Conservation (phyloP, 2,329 filamentous ascomycete genomes). For the Fusarium abutilonis region DNA sequence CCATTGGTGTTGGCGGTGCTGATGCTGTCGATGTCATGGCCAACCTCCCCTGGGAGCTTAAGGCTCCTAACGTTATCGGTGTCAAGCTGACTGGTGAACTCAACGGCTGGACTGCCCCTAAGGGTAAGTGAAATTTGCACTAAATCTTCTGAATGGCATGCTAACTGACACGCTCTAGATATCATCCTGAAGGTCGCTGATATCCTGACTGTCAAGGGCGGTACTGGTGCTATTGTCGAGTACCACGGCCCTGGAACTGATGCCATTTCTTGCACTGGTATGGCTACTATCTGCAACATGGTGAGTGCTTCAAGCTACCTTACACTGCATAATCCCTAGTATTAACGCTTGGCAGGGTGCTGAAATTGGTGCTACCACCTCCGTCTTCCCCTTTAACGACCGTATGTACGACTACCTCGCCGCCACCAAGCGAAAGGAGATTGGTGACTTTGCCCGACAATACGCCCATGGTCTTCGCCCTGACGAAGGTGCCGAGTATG, state of each 20-base stretch:
- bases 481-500: constrained; percentile 90
- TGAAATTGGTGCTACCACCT: constrained; percentile 87
- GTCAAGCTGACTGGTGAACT: constrained; percentile 91
- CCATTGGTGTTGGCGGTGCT: constrained; percentile 97
- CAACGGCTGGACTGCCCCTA: constrained; percentile 91
- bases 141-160: too few relatives aligned
- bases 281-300: constrained; percentile 83
- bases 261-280: constrained; percentile 83
- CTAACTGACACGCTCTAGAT: constrained; percentile 62
- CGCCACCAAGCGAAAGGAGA: constrained; percentile 88
- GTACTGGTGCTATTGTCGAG: constrained; percentile 90
- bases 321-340: neutral
- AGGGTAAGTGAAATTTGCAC: constrained; percentile 68
- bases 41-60: constrained; percentile 95
- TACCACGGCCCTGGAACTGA: constrained; percentile 70
- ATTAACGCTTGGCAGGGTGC: constrained; percentile 53
- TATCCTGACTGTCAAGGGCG: constrained; percentile 97
- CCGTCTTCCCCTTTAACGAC: constrained; percentile 97
- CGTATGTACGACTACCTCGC: constrained; percentile 95
- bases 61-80: constrained; percentile 97
- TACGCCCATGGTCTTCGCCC: constrained; percentile 88
- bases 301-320: constrained; percentile 52
- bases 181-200: constrained; percentile 98
- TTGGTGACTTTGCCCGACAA: constrained; percentile 86
- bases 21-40: constrained; percentile 99